Evolutionary conservation across 148 eudicot species (phyloP), one percentile per base, ranked within the genome.

Genomic region (Vaccinium myrtillus): DNA sequence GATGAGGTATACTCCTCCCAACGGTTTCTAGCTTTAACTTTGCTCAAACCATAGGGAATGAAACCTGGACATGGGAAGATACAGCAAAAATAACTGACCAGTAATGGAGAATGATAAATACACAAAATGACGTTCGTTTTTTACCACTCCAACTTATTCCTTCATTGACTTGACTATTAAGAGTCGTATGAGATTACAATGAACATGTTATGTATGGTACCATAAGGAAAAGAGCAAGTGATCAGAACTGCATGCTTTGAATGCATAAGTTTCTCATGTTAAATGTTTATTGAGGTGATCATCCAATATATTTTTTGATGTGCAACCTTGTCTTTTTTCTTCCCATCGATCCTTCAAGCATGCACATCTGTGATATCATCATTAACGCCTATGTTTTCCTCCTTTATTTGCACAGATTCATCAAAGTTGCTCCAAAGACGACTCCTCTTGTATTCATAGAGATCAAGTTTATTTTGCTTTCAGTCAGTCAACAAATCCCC

Each of bases 1-100:
- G 92, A 76, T 92, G 93, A 27, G 94, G 92, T 85, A 91, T 81
- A 87, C 84, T 89, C 89, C 88, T 91, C 86, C 88, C 86, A 49
- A 86, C 83, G 77, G 87, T 83, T 86, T 88, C 93, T 81, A 93
- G 71, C 87, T 91, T 93, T 84, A 96, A 83, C 85, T 89, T 93
- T 71, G 97, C 99, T 89, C 91, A 92, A 58, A 96, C 99, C 84
- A 92, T 94, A 58, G 94, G 87, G 84, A 96, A 94, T 75, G 94
- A 84, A 83, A 96, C 92, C 98, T 94, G 87, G 67, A 70, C 79
- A 71, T 53, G 32, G 27, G 78, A 87, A 23, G 65, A 86, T 63
- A 71, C 21, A 82, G 70, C 49, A 13, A 30, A 43, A 78, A 59
- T 25, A 54, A 77, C 5, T 14, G 36, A 59, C 49, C 21, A 25